Evolutionary conservation across 768 basidiomycete genomes (phyloP).

Genomic region (Agaricus blazei): DNA sequence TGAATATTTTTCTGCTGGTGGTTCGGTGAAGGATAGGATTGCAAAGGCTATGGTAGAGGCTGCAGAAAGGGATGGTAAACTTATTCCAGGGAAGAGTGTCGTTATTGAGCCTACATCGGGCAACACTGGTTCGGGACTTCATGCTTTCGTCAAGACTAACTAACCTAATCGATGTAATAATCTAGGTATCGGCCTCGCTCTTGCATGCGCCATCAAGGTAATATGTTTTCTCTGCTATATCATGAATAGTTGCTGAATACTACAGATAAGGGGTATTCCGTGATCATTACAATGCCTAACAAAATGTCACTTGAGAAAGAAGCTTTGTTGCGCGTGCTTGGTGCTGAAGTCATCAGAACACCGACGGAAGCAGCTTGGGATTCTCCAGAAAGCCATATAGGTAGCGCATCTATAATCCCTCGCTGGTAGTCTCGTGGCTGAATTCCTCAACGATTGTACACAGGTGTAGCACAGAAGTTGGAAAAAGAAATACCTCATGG

Average conservation of each 20-base stretch:
- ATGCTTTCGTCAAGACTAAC: not conserved
- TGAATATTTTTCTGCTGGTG: conserved; percentile 88
- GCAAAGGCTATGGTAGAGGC: conserved; percentile 94
- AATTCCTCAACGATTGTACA: conserved; percentile 71
- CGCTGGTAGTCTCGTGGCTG: conserved; percentile 60
- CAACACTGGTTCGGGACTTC: conserved; percentile 70
- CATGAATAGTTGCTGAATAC: conserved; percentile 60
- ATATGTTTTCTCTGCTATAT: conserved; percentile 8
- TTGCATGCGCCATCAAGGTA: conserved; percentile 94
- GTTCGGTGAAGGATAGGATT: conserved; percentile 94
- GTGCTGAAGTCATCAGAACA: conserved; percentile 92
- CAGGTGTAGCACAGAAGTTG: conserved; percentile 81
- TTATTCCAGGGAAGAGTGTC: conserved; percentile 83
- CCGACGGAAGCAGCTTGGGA: conserved; percentile 89
- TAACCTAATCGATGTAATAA: not conserved
- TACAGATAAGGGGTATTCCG: conserved; percentile 85
- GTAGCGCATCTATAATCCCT: conserved; percentile 43
- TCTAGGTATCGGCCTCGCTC: conserved; percentile 86
- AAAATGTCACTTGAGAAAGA: conserved; percentile 98
- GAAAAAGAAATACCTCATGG: conserved; percentile 75
- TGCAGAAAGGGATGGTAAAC: conserved; percentile 84
- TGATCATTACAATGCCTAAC: conserved; percentile 86
- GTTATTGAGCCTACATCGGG: conserved; percentile 96
- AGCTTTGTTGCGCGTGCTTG: conserved; percentile 83
- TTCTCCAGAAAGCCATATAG: conserved; percentile 87